phyloP scores from a whole-genome alignment of 257 asterid genomes.

The Ophiorrhiza pumila region DNA sequence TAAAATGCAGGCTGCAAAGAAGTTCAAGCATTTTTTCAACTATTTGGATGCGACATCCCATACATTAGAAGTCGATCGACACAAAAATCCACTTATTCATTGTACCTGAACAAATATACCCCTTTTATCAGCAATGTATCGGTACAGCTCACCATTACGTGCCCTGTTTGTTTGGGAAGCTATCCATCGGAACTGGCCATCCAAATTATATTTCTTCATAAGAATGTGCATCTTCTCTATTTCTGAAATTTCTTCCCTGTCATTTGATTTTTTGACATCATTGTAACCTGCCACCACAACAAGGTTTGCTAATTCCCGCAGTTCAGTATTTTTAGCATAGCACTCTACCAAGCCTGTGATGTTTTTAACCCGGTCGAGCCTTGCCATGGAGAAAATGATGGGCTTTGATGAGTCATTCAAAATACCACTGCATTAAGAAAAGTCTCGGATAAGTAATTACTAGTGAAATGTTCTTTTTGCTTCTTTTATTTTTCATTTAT shows the following conservation, averaged over 20 bases:
- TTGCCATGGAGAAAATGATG: slow-evolving; percentile 94
- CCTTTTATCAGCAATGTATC: slow-evolving; percentile 86
- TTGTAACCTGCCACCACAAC: slow-evolving; percentile 87
- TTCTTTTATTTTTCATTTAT: neutral
- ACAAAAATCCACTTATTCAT: neutral
- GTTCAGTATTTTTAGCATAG: slow-evolving; percentile 66
- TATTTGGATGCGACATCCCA: slow-evolving; percentile 4
- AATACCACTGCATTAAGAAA: slow-evolving; percentile 50
- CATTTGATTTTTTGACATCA: slow-evolving; percentile 72
- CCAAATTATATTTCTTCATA: slow-evolving; percentile 58
- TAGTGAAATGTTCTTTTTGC: neutral
- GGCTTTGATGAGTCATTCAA: slow-evolving; percentile 73
- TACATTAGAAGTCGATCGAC: neutral
- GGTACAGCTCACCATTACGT: slow-evolving; percentile 91
- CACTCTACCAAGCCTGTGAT: slow-evolving; percentile 85
- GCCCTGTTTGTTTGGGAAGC: slow-evolving; percentile 77
- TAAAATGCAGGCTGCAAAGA: slow-evolving; percentile 76
- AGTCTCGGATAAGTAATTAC: neutral
- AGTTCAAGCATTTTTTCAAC: slow-evolving; percentile 3
- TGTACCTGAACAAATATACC: slow-evolving; percentile 93
- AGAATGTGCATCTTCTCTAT: slow-evolving; percentile 93
- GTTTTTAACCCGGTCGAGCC: slow-evolving; percentile 94
- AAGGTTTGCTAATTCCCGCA: slow-evolving; percentile 75
- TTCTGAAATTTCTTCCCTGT: slow-evolving; percentile 85
- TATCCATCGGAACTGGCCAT: slow-evolving; percentile 82